Percentiles rank a stretch among this genome's conserved stretches.
Evolutionary conservation across 2,329 filamentous ascomycete species (phyloP).

Genomic region (Microdochium trichocladiopsis): DNA sequence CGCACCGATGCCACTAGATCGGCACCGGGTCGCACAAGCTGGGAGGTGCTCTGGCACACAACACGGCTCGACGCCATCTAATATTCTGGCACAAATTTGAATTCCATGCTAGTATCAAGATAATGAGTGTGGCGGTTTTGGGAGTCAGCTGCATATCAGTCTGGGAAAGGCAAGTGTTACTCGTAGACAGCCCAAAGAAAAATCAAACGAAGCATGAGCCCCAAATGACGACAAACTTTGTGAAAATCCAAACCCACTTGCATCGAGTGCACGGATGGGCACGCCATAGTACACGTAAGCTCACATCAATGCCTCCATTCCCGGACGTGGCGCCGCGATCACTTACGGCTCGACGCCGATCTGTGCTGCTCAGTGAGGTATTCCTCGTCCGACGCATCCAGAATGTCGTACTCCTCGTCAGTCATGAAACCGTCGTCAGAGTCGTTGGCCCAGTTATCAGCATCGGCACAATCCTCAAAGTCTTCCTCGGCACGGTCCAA

Average conservation of each 20-base stretch:
- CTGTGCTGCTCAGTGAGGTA: constrained; percentile 50
- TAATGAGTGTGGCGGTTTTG: background rate
- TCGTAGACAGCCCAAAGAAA: background rate
- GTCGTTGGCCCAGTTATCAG: constrained; percentile 56
- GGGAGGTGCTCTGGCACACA: too few species aligned
- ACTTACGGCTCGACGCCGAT: constrained; percentile 11
- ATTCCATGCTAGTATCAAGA: background rate
- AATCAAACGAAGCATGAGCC: background rate
- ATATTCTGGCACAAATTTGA: background rate
- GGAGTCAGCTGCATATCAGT: background rate
- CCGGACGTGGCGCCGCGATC: background rate
- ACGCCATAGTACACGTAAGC: background rate
- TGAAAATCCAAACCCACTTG: background rate
- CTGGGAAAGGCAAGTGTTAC: background rate
- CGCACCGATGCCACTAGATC: too few species aligned
- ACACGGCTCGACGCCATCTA: too few species aligned
- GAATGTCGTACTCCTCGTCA: constrained; percentile 96
- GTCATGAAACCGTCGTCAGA: constrained; percentile 78
- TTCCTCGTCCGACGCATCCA: constrained; percentile 92
- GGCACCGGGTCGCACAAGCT: too few species aligned
- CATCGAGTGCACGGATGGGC: background rate
- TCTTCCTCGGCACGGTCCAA: constrained; percentile 35
- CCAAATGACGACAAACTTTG: background rate
- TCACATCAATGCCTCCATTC: background rate
- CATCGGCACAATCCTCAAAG: constrained; percentile 44